phyloP scores from a whole-genome alignment of 176 grass and related monocot genomes.

The Canna indica region DNA sequence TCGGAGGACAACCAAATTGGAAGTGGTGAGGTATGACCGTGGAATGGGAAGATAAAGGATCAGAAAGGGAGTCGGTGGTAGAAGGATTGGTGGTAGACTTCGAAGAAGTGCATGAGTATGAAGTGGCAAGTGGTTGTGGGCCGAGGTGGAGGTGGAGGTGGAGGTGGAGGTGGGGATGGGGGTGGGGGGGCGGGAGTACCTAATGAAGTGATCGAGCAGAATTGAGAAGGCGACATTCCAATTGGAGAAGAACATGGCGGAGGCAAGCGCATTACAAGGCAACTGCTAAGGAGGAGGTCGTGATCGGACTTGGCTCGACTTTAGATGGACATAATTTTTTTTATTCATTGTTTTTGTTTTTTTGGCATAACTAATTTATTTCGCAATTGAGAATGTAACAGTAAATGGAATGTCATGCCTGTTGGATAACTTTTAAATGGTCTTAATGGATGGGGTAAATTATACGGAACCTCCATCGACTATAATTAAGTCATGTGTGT shows the following conservation, averaged over 20 bases:
- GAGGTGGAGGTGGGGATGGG: conserved; percentile 34
- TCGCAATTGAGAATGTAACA: no score
- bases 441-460: no score
- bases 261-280: conserved; percentile 13
- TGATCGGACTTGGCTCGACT: no score
- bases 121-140: no score
- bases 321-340: no score
- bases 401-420: no score
- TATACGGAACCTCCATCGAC: no score
- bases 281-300: background rate
- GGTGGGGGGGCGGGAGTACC: conserved; percentile 55
- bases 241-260: conserved; percentile 61
- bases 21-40: conserved; percentile 75
- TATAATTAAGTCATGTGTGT: no score
- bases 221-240: conserved; percentile 71
- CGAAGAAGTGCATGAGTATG: conserved; percentile 74
- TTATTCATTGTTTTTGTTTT: no score
- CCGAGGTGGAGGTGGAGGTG: conserved; percentile 48
- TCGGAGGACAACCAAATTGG: conserved; percentile 70
- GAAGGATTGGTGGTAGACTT: conserved; percentile 73
- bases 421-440: no score
- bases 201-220: conserved; percentile 92
- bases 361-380: no score
- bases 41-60: conserved; percentile 80
- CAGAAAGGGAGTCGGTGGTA: conserved; percentile 58